Conservation (phyloP, 148 eudicot species). For the Fagopyrum homotropicum region DNA sequence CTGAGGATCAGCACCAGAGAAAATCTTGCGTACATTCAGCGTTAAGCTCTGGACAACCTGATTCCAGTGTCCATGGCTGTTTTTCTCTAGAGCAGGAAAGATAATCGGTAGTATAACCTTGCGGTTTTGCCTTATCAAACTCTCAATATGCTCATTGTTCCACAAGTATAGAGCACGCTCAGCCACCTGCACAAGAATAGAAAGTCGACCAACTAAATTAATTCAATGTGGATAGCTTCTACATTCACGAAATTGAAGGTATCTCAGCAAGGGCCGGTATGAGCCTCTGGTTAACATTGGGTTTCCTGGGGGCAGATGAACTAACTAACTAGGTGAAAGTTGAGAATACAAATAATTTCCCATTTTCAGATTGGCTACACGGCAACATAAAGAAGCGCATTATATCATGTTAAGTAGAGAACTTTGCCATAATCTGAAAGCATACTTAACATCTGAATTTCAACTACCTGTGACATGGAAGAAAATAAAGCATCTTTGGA, state of each 20-base stretch:
- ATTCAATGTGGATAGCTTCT: background rate
- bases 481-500: background rate
- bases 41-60: slow-evolving; percentile 45
- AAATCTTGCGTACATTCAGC: slow-evolving; percentile 35
- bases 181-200: slow-evolving; percentile 27
- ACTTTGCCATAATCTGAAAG: background rate
- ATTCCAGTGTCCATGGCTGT: slow-evolving; percentile 38
- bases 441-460: background rate
- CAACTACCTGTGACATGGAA: background rate
- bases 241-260: background rate
- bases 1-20: slow-evolving; percentile 33
- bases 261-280: background rate
- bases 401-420: background rate
- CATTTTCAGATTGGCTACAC: background rate
- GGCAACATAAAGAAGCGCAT: background rate
- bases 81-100: slow-evolving; percentile 37
- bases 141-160: slow-evolving; percentile 45
- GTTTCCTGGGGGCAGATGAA: background rate
- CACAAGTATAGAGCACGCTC: slow-evolving; percentile 41
- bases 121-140: slow-evolving; percentile 35
- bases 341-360: background rate
- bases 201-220: background rate
- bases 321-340: background rate
- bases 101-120: slow-evolving; percentile 37
- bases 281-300: background rate